A percentile compares a stretch with the other conserved stretches of the same genome.
phyloP scores from a whole-genome alignment of 257 asterid species.

The Mitragyna speciosa region DNA sequence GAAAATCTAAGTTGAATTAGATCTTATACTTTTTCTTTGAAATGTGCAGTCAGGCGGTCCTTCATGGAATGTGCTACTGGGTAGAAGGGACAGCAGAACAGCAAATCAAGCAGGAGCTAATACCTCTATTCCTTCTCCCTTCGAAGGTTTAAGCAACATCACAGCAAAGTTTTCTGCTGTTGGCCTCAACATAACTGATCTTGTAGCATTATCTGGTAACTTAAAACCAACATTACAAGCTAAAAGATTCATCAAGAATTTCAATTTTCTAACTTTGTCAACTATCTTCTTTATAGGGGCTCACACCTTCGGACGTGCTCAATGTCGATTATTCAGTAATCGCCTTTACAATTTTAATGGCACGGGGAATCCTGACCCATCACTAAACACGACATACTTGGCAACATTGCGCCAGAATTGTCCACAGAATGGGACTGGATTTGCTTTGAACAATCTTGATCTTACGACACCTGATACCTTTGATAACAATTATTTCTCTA shows the following conservation, averaged over 20 bases:
- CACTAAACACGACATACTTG: conserved; percentile 45
- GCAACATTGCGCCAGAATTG: conserved; percentile 46
- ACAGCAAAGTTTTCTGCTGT: conserved; percentile 54
- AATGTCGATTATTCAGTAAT: conserved; percentile 37
- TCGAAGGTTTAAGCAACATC: conserved; percentile 46
- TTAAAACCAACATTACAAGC: background rate
- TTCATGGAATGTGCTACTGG: conserved; percentile 56
- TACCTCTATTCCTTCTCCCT: conserved; percentile 52
- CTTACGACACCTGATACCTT: conserved; percentile 41
- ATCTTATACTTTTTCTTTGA: background rate
- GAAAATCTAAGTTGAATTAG: background rate
- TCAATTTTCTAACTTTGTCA: background rate
- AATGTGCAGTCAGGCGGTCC: conserved; percentile 62
- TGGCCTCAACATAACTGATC: conserved; percentile 47
- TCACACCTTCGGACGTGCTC: conserved; percentile 70
- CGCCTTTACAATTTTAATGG: conserved; percentile 54
- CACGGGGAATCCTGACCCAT: conserved; percentile 61
- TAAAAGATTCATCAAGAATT: background rate
- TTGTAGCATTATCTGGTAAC: conserved; percentile 67
- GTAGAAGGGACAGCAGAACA: conserved; percentile 60
- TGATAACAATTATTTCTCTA: conserved; percentile 49
- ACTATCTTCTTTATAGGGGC: conserved; percentile 41
- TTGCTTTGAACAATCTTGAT: conserved; percentile 48
- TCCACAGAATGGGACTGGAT: conserved; percentile 48
- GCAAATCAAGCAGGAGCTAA: conserved; percentile 63